Evolutionary conservation across 2,329 filamentous ascomycete species (phyloP), one percentile per base, ranked within the genome.

Genomic region (Lanzia echinophila): DNA sequence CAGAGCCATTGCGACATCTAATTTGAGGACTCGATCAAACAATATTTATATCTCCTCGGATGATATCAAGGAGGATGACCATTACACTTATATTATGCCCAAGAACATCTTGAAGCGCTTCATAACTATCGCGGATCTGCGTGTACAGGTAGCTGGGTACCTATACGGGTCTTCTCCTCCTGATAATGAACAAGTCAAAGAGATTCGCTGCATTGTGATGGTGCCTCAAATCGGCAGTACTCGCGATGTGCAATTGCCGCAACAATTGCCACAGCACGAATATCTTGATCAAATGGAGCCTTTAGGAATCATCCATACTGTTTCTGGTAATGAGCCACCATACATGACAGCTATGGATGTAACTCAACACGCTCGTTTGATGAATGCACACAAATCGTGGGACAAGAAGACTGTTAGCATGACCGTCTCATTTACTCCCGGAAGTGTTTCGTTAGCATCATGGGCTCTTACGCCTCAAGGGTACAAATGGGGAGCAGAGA

Each of bases 31-130:
- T 46, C 81, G 94, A 61, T 83, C 94, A 47, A 99, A 97, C 79
- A 96, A 99, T 72, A 96, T 99, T 66, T 99, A 97, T 71, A 95
- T 99, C 63, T 96, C 94, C 7, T 94, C 91, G 0, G 90, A 96
- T 51, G 94, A 97, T 68, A 88, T 92, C 61, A 88, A 90, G 51
- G 82, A 94, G 60, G 90, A 96, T 56, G 89, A 91, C 38, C 80
- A 84, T 65, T 87, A 88, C 67, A 99, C 92, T 1, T 99, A 97
- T 66, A 88, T 99, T 65, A 96, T 99, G 89, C 94, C 94, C 1
- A 99, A 97, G 81, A 99, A 99, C 70, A 86, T 99, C 47, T 80
- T 99, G 65, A 96, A 96, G 79, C 88, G 90, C 60, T 99, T 99
- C 77, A 97, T 99, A 73, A 94, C 89, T 22, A 95, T 99, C 67